Conservation (phyloP, 371 early-diverging fungal species). For the Lichtheimia ramosa region DNA sequence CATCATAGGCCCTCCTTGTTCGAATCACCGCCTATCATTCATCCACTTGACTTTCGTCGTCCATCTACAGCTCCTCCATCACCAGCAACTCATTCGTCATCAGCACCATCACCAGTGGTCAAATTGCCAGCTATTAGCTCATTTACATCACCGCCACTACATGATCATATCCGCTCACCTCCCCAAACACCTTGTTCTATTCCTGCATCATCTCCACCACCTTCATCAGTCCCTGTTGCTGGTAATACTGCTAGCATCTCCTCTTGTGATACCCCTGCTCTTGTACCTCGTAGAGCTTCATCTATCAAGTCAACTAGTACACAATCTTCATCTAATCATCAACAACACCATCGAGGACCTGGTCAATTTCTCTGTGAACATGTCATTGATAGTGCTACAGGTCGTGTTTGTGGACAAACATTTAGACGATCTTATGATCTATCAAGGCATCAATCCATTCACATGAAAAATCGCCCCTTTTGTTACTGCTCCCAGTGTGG, state of each 20-base stretch:
- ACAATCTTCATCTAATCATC: too few relatives aligned
- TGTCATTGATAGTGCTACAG: slow-evolving; percentile 16
- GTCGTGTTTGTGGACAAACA: slow-evolving; percentile 28
- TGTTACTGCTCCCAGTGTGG: slow-evolving; percentile 32
- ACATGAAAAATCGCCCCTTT: slow-evolving; percentile 32
- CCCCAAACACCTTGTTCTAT: slow-evolving; percentile 9
- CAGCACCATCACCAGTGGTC: slow-evolving; percentile 10
- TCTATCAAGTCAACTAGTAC: slow-evolving; percentile 2
- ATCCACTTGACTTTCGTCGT: slow-evolving; percentile 26
- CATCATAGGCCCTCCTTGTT: slow-evolving; percentile 12
- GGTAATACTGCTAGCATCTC: background rate
- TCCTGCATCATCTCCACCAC: slow-evolving; percentile 7
- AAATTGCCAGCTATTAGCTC: slow-evolving; percentile 23
- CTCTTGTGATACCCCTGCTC: background rate
- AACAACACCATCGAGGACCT: background rate
- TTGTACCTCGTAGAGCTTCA: slow-evolving; percentile 4
- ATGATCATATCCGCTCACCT: slow-evolving; percentile 18
- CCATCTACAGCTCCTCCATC: slow-evolving; percentile 17
- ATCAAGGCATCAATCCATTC: slow-evolving; percentile 35
- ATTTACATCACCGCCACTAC: slow-evolving; percentile 5
- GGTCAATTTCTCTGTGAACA: slow-evolving; percentile 22
- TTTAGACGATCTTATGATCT: slow-evolving; percentile 35
- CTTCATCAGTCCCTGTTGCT: background rate
- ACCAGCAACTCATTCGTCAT: slow-evolving; percentile 4
- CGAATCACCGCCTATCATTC: slow-evolving; percentile 19